A percentile compares a stretch with the other conserved stretches of the same genome.
Conservation (phyloP, 2,329 filamentous ascomycete genomes). For the Sporothrix humicola region DNA sequence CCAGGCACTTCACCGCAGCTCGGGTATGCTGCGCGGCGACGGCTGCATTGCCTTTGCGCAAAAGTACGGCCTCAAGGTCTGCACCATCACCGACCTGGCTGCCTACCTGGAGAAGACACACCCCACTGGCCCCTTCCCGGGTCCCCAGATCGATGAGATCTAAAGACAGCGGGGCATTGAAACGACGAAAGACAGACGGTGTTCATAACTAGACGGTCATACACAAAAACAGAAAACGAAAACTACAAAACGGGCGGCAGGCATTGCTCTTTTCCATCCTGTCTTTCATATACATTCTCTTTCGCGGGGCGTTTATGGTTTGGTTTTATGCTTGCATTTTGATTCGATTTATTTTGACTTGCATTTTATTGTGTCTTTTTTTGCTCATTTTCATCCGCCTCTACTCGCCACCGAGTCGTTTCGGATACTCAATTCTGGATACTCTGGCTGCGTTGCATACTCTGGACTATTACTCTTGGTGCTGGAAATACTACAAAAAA, state of each 20-base stretch:
- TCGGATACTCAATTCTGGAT: constrained; percentile 6
- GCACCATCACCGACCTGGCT: constrained; percentile 92
- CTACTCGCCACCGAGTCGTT: not conserved
- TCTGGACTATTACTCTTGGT: constrained; percentile 2
- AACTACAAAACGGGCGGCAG: not conserved
- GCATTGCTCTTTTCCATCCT: not conserved
- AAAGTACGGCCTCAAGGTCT: constrained; percentile 88
- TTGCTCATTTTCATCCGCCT: not conserved
- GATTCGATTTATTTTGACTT: not conserved
- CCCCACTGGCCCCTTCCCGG: constrained; percentile 48
- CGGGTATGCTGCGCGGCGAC: constrained; percentile 92
- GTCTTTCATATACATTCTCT: constrained; percentile 17
- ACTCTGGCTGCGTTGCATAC: not conserved
- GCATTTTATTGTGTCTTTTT: not conserved
- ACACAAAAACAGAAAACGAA: constrained; percentile 2
- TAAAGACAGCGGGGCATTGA: not conserved
- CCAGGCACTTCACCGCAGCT: constrained; percentile 65
- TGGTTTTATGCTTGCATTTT: constrained; percentile 14
- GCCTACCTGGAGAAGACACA: constrained; percentile 78
- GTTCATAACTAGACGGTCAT: not conserved
- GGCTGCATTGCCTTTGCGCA: constrained; percentile 86
- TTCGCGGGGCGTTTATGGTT: constrained; percentile 22
- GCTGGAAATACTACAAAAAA: constrained; percentile 24
- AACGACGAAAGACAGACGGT: not conserved
- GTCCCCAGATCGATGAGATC: constrained; percentile 37